Conservation (phyloP, 768 basidiomycete species). For the Cystobasidium ongulense region DNA sequence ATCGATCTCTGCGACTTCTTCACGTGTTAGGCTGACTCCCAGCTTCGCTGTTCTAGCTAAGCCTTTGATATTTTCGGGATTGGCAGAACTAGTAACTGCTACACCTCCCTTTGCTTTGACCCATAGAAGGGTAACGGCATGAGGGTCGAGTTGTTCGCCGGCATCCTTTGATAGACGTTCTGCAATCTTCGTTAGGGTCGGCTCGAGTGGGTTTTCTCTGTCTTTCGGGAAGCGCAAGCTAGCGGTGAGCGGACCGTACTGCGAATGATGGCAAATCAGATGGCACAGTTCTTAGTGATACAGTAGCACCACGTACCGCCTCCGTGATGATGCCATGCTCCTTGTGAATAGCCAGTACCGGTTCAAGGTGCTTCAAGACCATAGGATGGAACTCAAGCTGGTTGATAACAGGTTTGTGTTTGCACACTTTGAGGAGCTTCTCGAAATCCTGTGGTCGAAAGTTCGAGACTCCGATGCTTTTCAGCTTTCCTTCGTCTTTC, state of each 20-base stretch:
- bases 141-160: conserved; percentile 38
- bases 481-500: conserved; percentile 43
- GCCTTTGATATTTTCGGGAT: conserved; percentile 32
- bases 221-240: conserved; percentile 39
- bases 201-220: conserved; percentile 41
- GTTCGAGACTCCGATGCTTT: conserved; percentile 43
- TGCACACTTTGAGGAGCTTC: conserved; percentile 38
- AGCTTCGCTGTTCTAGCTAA: conserved; percentile 30
- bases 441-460: conserved; percentile 44
- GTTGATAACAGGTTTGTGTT: conserved; percentile 45
- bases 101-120: conserved; percentile 41
- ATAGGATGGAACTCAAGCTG: conserved; percentile 45
- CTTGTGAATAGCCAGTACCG: conserved; percentile 40
- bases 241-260: conserved; percentile 43
- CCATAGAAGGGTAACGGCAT: conserved; percentile 43
- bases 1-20: conserved; percentile 46
- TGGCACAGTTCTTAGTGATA: too few relatives aligned
- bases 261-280: too few relatives aligned
- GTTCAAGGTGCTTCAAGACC: conserved; percentile 42
- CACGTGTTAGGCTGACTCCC: conserved; percentile 39
- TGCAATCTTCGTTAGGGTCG: conserved; percentile 42
- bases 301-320: conserved; percentile 15
- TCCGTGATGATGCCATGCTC: conserved; percentile 43
- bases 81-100: conserved; percentile 40
- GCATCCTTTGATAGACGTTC: conserved; percentile 36